These are phyloP conservation scores for Periglandula ipomoeae DNA, from an alignment of 2,329 filamentous ascomycete genomes.

Conservation along the genomic window DNA sequence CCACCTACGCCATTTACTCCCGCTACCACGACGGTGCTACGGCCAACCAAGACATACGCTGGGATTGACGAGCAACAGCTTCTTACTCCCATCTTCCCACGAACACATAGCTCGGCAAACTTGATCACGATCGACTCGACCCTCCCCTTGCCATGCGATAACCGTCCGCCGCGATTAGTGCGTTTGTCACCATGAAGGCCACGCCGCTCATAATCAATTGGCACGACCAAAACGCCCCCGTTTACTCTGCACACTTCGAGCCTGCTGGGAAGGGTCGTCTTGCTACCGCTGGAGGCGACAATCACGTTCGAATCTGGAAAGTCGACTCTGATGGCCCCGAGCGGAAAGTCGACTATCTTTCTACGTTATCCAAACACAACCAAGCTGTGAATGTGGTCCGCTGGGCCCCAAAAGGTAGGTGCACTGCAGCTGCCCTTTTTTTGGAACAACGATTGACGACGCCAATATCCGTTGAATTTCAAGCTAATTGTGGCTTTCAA, in stretches of 20 bases:
- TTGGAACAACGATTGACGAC: neutral
- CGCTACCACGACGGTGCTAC: neutral
- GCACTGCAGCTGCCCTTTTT: neutral
- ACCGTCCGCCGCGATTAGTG: conserved; percentile 16
- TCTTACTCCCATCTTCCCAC: neutral
- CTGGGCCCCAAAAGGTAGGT: conserved; percentile 82
- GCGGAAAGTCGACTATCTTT: conserved; percentile 82
- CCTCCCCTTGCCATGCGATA: conserved; percentile 21
- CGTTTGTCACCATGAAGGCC: conserved; percentile 69
- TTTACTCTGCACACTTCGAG: conserved; percentile 97
- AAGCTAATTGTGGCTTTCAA: conserved; percentile 3
- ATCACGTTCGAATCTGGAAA: conserved; percentile 93
- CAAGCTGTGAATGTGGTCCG: conserved; percentile 97
- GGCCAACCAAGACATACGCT: neutral
- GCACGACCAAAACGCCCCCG: conserved; percentile 94
- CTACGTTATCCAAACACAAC: conserved; percentile 85
- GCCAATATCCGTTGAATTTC: neutral
- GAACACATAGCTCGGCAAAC: neutral
- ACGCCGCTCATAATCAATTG: conserved; percentile 95
- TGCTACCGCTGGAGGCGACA: conserved; percentile 91
- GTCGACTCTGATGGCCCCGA: conserved; percentile 79
- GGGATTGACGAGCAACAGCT: neutral
- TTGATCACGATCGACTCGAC: neutral
- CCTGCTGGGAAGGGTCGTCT: conserved; percentile 82
- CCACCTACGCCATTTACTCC: neutral